Evolutionary conservation across 306 rosid genomes (phyloP).

Genomic region (Geum urbanum): DNA sequence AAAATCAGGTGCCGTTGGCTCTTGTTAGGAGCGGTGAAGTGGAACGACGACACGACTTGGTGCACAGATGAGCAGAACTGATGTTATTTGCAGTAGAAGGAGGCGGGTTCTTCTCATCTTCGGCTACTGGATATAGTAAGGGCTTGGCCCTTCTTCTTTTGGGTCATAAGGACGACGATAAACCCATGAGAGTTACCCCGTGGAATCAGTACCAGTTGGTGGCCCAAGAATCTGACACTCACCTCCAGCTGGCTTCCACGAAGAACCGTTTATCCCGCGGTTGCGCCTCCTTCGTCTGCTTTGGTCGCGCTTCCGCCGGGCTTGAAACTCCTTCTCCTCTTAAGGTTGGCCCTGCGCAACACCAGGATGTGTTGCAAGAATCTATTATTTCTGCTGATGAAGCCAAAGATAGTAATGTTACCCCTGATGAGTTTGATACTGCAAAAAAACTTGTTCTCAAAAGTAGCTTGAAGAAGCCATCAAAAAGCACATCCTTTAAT

Average conservation of each 20-base stretch:
- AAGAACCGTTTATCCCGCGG: conserved; percentile 75
- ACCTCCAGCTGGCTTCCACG: conserved; percentile 96
- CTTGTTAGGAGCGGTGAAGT: conserved; percentile 39
- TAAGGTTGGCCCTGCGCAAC: conserved; percentile 84
- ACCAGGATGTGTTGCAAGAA: conserved; percentile 59
- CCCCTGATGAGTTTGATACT: conserved; percentile 33
- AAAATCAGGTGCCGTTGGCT: conserved; percentile 42
- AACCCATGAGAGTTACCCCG: conserved; percentile 98
- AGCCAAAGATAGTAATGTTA: conserved; percentile 45
- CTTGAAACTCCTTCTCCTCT: conserved; percentile 71
- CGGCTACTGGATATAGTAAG: conserved; percentile 96
- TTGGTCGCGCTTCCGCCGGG: conserved; percentile 88
- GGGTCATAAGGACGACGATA: conserved; percentile 85
- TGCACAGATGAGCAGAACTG: conserved; percentile 86
- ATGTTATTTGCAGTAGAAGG: conserved; percentile 98
- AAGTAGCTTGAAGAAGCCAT: conserved; percentile 76
- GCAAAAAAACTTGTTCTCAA: conserved; percentile 52
- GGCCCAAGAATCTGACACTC: conserved; percentile 77
- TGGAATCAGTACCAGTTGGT: conserved; percentile 99
- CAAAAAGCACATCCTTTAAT: conserved; percentile 32
- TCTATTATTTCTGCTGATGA: conserved; percentile 48
- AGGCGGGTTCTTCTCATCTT: conserved; percentile 97
- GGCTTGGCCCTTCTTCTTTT: conserved; percentile 92
- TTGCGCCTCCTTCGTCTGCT: conserved; percentile 92
- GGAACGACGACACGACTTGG: conserved; percentile 39